A percentile compares a stretch with the other conserved stretches of the same genome.
These are phyloP conservation scores for Globisporangium nagaii DNA, from an alignment of 352 stramenopile genomes.

Conservation along the genomic window DNA sequence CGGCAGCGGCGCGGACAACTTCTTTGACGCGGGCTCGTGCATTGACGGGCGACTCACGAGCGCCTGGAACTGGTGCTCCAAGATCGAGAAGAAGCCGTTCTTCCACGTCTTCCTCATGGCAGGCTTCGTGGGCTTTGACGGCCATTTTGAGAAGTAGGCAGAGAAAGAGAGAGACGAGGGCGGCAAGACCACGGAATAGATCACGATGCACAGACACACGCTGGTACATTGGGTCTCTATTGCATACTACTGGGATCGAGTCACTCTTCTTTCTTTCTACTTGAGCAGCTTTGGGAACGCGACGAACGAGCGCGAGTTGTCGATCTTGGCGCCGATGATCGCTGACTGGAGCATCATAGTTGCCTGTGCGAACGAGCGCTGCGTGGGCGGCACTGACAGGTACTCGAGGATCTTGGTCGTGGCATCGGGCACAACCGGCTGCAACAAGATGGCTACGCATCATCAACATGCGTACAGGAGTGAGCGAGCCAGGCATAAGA, in stretches of 20 bases:
- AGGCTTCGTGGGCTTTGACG: constrained; percentile 91
- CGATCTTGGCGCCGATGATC: constrained; percentile 29
- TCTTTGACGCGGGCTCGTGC: constrained; percentile 76
- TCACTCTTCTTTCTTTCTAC: constrained; percentile 4
- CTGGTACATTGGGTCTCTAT: too few relatives aligned
- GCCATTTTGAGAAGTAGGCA: constrained; percentile 84
- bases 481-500: neutral
- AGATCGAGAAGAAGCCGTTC: constrained; percentile 89
- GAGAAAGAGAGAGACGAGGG: neutral
- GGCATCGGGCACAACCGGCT: constrained; percentile 57
- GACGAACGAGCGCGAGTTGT: constrained; percentile 66
- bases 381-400: constrained; percentile 38
- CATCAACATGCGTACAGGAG: neutral
- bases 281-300: constrained; percentile 58
- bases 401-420: constrained; percentile 68
- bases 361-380: constrained; percentile 48
- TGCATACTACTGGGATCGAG: too few relatives aligned
- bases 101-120: constrained; percentile 90
- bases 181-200: neutral
- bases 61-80: constrained; percentile 92
- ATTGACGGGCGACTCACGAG: constrained; percentile 91
- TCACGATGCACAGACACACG: too few relatives aligned
- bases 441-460: constrained; percentile 58
- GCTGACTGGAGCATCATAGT: constrained; percentile 30
- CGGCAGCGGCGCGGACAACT: constrained; percentile 88